phyloP scores from a whole-genome alignment of 202 grass and related monocot species.

The Panicum virgatum region DNA sequence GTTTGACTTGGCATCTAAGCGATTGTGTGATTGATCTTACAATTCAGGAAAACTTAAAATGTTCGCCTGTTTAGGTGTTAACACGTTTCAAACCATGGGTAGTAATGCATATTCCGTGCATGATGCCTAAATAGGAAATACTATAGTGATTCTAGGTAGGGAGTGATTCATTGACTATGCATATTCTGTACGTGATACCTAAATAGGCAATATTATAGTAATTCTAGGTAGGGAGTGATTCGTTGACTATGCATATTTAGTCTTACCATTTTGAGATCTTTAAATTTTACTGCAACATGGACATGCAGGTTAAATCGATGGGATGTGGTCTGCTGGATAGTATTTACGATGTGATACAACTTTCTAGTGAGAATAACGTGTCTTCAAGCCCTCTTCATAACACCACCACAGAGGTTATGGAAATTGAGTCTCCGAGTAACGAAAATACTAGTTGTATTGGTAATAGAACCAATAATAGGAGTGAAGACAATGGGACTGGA shows the following conservation, averaged over 20 bases:
- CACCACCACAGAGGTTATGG: conserved; percentile 68
- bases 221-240: not conserved
- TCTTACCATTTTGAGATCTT: conserved; percentile 21
- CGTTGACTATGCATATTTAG: conserved; percentile 15
- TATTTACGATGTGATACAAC: conserved; percentile 78
- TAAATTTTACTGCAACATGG: conserved; percentile 34
- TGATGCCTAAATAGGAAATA: not conserved
- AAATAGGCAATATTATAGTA: not conserved
- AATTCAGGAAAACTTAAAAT: not conserved
- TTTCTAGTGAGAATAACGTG: conserved; percentile 58
- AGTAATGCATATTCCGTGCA: not conserved
- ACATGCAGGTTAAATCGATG: conserved; percentile 79
- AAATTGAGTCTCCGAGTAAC: conserved; percentile 58
- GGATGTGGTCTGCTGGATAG: conserved; percentile 75
- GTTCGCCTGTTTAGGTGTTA: not conserved
- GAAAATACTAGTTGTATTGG: conserved; percentile 41
- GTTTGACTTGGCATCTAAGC: not conserved
- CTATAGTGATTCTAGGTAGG: not conserved
- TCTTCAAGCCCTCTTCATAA: conserved; percentile 46
- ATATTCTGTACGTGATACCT: conserved; percentile 6
- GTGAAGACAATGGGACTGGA: conserved; percentile 19
- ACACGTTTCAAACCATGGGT: not conserved
- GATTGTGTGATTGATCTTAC: not conserved
- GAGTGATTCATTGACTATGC: not conserved
- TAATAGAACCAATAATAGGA: conserved; percentile 30